Evolutionary conservation across 2,329 filamentous ascomycete genomes (phyloP).

Genomic region (Trichoderma sp.): DNA sequence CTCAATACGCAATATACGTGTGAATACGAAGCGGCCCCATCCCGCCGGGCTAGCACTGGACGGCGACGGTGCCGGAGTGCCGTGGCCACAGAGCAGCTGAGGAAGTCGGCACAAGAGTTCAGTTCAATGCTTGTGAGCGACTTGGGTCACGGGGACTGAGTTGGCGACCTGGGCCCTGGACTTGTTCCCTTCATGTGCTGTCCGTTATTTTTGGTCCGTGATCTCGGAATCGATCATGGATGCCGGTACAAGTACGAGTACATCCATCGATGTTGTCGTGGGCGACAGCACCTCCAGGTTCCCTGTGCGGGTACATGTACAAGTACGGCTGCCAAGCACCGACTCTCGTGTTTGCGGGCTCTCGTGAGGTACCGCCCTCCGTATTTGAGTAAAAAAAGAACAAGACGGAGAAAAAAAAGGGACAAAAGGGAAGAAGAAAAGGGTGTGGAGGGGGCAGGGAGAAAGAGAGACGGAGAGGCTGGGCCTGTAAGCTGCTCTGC

Average conservation of each 20-base stretch:
- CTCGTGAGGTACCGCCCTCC: neutral
- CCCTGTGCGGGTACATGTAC: neutral
- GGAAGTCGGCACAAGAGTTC: neutral
- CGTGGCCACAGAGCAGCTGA: neutral
- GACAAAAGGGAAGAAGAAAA: neutral
- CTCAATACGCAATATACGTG: neutral
- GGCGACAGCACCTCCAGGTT: neutral
- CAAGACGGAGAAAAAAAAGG: neutral
- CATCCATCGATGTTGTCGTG: neutral
- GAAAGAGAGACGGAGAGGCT: neutral
- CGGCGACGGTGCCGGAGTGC: neutral
- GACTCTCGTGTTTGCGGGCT: conserved; percentile 12
- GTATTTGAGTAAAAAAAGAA: neutral
- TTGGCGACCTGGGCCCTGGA: neutral
- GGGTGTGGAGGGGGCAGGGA: neutral
- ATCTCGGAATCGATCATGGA: neutral
- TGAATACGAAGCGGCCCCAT: conserved; percentile 16
- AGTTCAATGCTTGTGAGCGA: neutral
- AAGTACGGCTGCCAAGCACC: neutral
- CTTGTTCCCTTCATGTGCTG: neutral
- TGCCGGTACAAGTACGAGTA: neutral
- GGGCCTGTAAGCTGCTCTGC: neutral
- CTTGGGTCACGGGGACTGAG: neutral
- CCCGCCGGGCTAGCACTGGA: neutral
- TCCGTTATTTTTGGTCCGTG: neutral